A percentile compares a stretch with the other conserved stretches of the same genome.
These are phyloP conservation scores for Populus trichocarpa DNA, from an alignment of 441 rosid species.

Conservation along the genomic window DNA sequence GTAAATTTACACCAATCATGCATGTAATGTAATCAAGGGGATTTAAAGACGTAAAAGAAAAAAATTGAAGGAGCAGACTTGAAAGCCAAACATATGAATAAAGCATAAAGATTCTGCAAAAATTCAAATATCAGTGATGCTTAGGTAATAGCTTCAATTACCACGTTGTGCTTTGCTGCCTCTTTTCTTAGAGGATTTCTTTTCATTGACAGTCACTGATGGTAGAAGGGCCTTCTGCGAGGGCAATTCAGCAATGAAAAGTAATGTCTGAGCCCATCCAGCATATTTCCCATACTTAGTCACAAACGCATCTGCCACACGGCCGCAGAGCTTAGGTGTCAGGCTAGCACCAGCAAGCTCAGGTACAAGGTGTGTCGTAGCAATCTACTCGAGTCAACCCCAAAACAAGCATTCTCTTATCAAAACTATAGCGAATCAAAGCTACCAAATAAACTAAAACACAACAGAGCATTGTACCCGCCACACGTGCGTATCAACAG, in stretches of 20 bases:
- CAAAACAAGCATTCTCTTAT: conserved; percentile 15
- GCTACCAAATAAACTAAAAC: neutral
- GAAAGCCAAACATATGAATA: neutral
- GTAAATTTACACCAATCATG: neutral
- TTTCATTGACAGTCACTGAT: conserved; percentile 32
- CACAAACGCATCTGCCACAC: conserved; percentile 89
- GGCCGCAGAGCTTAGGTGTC: conserved; percentile 58
- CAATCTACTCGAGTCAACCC: conserved; percentile 48
- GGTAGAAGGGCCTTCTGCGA: conserved; percentile 70
- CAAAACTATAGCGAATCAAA: neutral
- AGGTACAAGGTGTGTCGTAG: conserved; percentile 70
- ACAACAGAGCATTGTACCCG: conserved; percentile 37
- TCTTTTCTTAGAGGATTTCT: conserved; percentile 27
- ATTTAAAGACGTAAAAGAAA: no score
- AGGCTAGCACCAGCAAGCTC: conserved; percentile 78
- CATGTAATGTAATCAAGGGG: neutral
- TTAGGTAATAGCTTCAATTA: conserved; percentile 4
- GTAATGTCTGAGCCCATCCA: conserved; percentile 94
- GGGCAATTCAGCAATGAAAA: conserved; percentile 87
- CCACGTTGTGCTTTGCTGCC: conserved; percentile 13
- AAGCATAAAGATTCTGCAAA: neutral
- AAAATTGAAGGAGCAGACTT: no score
- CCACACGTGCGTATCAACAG: conserved; percentile 98
- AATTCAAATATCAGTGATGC: neutral
- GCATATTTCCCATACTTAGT: conserved; percentile 84